Evolutionary conservation across 1,139 yeast genomes (phyloP).

Genomic region (Hyphopichia buzzinii): DNA sequence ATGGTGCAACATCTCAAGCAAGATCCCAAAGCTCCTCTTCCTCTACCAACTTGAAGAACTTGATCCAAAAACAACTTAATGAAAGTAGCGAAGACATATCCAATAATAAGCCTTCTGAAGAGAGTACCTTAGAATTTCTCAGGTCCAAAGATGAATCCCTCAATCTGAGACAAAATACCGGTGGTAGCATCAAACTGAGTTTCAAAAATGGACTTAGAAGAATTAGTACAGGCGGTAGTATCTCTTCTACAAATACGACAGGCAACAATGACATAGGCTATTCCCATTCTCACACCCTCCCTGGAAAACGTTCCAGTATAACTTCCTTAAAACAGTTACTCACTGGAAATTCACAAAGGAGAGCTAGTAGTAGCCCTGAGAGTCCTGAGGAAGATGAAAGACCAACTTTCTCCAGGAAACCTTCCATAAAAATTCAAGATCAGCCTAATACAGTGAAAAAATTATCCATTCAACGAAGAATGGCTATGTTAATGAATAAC

Average conservation of each 20-base stretch:
- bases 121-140: conserved; percentile 52
- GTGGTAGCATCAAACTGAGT: conserved; percentile 43
- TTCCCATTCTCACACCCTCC: conserved; percentile 7
- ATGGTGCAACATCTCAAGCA: conserved; percentile 2
- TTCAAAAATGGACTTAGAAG: conserved; percentile 35
- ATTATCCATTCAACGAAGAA: conserved; percentile 63
- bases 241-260: conserved; percentile 20
- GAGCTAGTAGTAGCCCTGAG: conserved; percentile 11
- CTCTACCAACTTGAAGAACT: conserved; percentile 26
- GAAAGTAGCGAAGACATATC: conserved; percentile 21
- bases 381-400: conserved; percentile 3
- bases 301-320: conserved; percentile 38
- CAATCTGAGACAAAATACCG: conserved; percentile 31
- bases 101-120: conserved; percentile 16
- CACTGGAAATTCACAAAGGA: conserved; percentile 31
- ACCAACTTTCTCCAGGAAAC: background rate
- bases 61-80: conserved; percentile 33
- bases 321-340: conserved; percentile 41
- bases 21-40: conserved; percentile 8
- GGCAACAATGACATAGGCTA: conserved; percentile 14
- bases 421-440: conserved; percentile 4
- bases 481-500: conserved; percentile 54
- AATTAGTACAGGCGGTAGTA: conserved; percentile 40
- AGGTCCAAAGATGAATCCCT: conserved; percentile 43
- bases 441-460: conserved; percentile 16